phyloP scores from a whole-genome alignment of 805 yeast genomes.

The Candida sphagnicola region DNA sequence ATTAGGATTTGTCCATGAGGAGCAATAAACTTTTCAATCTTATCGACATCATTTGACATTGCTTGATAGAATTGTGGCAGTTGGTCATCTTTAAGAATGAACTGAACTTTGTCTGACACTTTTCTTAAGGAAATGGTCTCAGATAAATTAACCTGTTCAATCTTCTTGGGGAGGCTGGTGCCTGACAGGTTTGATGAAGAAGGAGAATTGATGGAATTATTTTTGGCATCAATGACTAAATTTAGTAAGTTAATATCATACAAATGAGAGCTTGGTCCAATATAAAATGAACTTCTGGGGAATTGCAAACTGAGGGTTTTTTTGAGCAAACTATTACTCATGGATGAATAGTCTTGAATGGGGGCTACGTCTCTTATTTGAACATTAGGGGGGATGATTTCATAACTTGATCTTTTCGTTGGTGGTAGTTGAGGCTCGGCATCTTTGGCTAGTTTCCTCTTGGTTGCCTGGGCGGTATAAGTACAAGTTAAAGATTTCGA shows the following conservation, averaged over 20 bases:
- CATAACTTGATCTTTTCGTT: conserved; percentile 19
- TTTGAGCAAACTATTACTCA: conserved; percentile 61
- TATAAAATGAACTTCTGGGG: conserved; percentile 84
- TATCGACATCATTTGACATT: conserved; percentile 75
- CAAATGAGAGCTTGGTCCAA: conserved; percentile 79
- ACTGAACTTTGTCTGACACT: conserved; percentile 73
- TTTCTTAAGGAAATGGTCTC: conserved; percentile 66
- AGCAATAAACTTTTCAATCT: conserved; percentile 79
- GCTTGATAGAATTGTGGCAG: conserved; percentile 62
- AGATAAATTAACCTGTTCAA: conserved; percentile 76
- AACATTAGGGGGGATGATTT: conserved; percentile 30
- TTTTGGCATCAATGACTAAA: conserved; percentile 43
- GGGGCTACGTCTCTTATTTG: conserved; percentile 53
- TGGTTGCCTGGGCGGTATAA: conserved; percentile 54
- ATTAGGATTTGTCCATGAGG: conserved; percentile 86
- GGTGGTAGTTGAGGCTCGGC: conserved; percentile 11
- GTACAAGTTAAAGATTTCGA: conserved; percentile 72
- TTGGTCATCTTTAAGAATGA: conserved; percentile 76
- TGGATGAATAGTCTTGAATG: conserved; percentile 60
- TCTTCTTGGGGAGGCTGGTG: conserved; percentile 31
- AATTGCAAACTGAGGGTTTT: conserved; percentile 74
- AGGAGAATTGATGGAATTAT: conserved; percentile 36
- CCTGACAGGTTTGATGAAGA: conserved; percentile 4
- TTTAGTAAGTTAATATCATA: conserved; percentile 72
- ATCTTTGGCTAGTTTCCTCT: conserved; percentile 25